A percentile compares a stretch with the other conserved stretches of the same genome.
Evolutionary conservation across 2,329 filamentous ascomycete genomes (phyloP).

Genomic region (Drechslerella stenobrocha): DNA sequence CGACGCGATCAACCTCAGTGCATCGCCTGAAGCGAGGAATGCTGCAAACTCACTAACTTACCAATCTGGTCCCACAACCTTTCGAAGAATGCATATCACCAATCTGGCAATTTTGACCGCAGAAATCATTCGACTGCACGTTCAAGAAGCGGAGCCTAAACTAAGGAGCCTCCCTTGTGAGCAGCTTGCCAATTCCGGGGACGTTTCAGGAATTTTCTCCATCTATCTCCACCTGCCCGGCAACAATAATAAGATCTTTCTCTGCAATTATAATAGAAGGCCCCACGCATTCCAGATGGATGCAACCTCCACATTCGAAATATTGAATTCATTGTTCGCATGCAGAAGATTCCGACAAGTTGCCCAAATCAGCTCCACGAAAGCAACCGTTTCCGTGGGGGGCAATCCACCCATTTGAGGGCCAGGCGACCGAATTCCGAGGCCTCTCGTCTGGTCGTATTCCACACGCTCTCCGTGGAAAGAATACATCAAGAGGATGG

Average conservation of each 20-base stretch:
- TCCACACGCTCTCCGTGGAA: constrained; percentile 5
- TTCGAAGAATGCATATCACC: too few relatives aligned
- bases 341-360: constrained; percentile 35
- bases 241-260: constrained; percentile 6
- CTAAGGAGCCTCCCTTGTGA: too few relatives aligned
- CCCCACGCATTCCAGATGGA: constrained; percentile 33
- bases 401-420: not conserved
- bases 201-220: too few relatives aligned
- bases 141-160: too few relatives aligned
- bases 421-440: not conserved
- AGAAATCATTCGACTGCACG: too few relatives aligned
- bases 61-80: too few relatives aligned
- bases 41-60: constrained; percentile 10
- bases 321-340: constrained; percentile 43
- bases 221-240: too few relatives aligned
- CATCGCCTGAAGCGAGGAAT: constrained; percentile 11
- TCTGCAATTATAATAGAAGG: constrained; percentile 8
- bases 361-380: constrained; percentile 22
- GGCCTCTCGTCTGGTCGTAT: not conserved
- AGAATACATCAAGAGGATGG: constrained; percentile 19
- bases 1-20: constrained; percentile 29
- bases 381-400: constrained; percentile 39
- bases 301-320: constrained; percentile 26
- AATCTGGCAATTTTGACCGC: too few relatives aligned
- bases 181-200: too few relatives aligned